A percentile compares a stretch with the other conserved stretches of the same genome.
Conservation (phyloP, 108 stramenopile genomes). For the Licmophora abbreviata region DNA sequence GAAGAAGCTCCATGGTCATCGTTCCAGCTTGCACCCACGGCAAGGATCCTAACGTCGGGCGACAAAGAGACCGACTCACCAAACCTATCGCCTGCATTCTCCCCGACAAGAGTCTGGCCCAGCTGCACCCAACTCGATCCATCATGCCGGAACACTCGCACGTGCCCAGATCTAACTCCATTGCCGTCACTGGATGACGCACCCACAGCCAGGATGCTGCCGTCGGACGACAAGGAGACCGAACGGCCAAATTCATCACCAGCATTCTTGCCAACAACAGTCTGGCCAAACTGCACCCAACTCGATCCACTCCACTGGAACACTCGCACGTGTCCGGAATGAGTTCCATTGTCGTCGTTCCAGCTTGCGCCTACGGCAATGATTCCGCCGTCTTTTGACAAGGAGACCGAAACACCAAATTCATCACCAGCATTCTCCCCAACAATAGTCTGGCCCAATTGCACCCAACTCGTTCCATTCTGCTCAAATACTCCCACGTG, state of each 20-base stretch:
- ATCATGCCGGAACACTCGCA: background rate
- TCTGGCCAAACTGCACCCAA: conserved; percentile 11
- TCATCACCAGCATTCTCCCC: no score
- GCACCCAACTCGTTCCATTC: no score
- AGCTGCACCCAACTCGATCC: background rate
- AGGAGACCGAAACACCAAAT: no score
- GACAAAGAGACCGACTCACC: conserved; percentile 8
- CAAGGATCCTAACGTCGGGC: background rate
- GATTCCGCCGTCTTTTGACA: no score
- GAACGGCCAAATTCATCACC: conserved; percentile 37
- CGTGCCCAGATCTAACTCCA: conserved; percentile 5
- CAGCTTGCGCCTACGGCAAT: no score
- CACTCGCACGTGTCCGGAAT: no score
- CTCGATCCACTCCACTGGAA: no score
- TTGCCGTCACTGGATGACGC: conserved; percentile 27
- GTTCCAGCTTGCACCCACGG: conserved; percentile 5
- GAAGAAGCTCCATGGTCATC: background rate
- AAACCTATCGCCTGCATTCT: background rate
- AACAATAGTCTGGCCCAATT: no score
- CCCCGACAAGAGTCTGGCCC: background rate
- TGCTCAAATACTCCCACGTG: no score
- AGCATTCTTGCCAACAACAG: conserved; percentile 15
- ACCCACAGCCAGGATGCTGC: conserved; percentile 30
- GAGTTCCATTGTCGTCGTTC: no score
- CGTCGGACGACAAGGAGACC: conserved; percentile 32